phyloP scores from a whole-genome alignment of 768 basidiomycete genomes.

The Termitomyces sp. region DNA sequence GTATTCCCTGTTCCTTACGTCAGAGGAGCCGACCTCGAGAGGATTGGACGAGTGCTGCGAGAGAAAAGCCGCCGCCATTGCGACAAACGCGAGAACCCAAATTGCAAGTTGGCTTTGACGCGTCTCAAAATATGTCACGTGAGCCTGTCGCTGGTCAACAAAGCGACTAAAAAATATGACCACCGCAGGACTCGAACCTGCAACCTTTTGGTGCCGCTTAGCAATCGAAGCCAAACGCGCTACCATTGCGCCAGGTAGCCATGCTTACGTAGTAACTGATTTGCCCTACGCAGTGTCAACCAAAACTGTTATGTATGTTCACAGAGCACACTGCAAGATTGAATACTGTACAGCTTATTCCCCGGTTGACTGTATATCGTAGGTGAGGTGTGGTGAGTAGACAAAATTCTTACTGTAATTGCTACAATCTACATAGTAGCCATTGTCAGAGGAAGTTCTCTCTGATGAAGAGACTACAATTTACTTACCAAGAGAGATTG shows the following conservation, averaged over 20 bases:
- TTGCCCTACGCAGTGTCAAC: too few species aligned
- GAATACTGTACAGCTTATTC: too few species aligned
- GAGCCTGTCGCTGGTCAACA: not conserved
- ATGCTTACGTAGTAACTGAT: constrained; percentile 7
- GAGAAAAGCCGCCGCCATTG: constrained; percentile 36
- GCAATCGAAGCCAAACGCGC: constrained; percentile 92
- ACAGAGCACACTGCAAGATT: too few species aligned
- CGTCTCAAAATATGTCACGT: constrained; percentile 11
- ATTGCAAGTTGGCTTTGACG: constrained; percentile 5
- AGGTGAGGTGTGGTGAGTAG: too few species aligned
- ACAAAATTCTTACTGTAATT: too few species aligned
- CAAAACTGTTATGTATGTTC: too few species aligned
- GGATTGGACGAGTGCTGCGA: constrained; percentile 75
- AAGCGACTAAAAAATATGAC: constrained; percentile 38
- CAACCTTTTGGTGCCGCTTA: constrained; percentile 82
- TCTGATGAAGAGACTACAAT: too few species aligned
- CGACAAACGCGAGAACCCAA: not conserved
- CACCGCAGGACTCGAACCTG: constrained; percentile 96
- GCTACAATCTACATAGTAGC: too few species aligned
- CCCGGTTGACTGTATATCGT: too few species aligned
- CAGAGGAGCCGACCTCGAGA: constrained; percentile 60
- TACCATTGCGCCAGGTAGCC: constrained; percentile 92
- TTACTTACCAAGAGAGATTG: too few species aligned
- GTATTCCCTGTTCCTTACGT: constrained; percentile 43
- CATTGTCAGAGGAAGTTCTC: too few species aligned